Base-by-base conservation (phyloP, 2,329 filamentous ascomycete species). In the Karstenula rhodostoma region DNA sequence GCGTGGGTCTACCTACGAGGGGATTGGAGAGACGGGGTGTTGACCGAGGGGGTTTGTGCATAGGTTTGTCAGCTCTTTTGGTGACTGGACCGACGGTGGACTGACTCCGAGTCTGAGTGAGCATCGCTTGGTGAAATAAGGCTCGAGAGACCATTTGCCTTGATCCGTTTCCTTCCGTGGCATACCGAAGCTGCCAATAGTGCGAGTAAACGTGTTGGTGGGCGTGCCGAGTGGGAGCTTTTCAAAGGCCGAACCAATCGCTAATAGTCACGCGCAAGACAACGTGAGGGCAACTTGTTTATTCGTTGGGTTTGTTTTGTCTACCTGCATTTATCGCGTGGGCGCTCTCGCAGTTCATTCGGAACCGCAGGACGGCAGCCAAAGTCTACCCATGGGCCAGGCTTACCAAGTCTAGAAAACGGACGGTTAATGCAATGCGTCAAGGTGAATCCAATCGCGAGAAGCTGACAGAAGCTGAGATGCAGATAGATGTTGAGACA, bases 181-280 rank as follows among this genome's bases (percentile, higher is more conserved):
- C 17, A 29, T 17, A 44, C 42, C 42, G 42, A 44, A 22, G 19
- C 19, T 23, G 23, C 44, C 44, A 22, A 47, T 29, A 8, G 1
- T 25, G 3, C n/a, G 25, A 13, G 19, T 22, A 2, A 44, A 43
- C 35, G 23, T 19, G 40, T 33, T 33, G 50, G 50, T 19, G 33
- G n/a, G 40, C 40, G 37, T 17, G 22, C 29, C n/a, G n/a, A n/a
- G n/a, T 29, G 47, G 32, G 4, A 22, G 25, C 27, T 15, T 29
- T n/a, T 23, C 23, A 4, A 8, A 9, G n/a, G 17, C 48, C 32
- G 48, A 33, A 19, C 51, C 51, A 54, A 54, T 53, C 37, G 37
- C 51, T 29, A 43, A 54, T 10, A 17, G 6, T 23, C n/a, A 5
- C n/a, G 13, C 10, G 10, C 13, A 50, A 50, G 17, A 13, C 27